Evolutionary conservation across 345 rosid genomes (phyloP), one percentile per base, ranked within the genome.

Genomic region (Litchi chinensis): DNA sequence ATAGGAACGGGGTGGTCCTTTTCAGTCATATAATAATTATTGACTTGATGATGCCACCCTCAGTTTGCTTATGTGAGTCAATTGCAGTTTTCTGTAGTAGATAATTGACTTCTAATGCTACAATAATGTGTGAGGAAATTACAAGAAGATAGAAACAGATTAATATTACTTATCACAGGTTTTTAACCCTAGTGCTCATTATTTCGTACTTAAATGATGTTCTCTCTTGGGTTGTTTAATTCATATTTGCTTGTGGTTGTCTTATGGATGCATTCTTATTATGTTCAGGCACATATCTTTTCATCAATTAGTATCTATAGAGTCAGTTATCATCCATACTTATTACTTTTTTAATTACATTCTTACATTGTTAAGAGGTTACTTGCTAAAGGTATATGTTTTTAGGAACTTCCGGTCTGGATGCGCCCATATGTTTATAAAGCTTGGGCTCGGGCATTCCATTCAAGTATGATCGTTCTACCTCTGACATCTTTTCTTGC

Each of bases 381-480:
- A 83, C 78, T 41, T 82, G 79, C 71, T 73, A 64, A 48, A 65
- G 43, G 73, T 48, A 74, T 24, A 10, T 71, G 59, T 57, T 80
- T 78, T 73, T 81, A 93, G 99, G 97, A 96, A 83, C 82, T 90
- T 87, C 99, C 98, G 18, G 81, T 88, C 71, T 89, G 91, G 95
- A 52, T 94, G 90, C 95, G 98, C 52, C 95, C 98, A 2, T 81
- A 78, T 90, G 90, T 92, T 62, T 90, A 95, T 80, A 88, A 78
- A 89, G 94, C 97, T 1, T 96, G 98, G 98, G 94, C 98, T 66
- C 95, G 94, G 9, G 98, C 99, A 64, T 94, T 94, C 77, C 99
- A 91, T 83, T 86, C 98, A 85, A 90, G 98, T 94, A 93, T 68
- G 89, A 75, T 75, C 63, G 10, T 63, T 78, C 68, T 22, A 68